phyloP scores from a whole-genome alignment of 2,329 filamentous ascomycete genomes.

The Cytospora leucostoma region DNA sequence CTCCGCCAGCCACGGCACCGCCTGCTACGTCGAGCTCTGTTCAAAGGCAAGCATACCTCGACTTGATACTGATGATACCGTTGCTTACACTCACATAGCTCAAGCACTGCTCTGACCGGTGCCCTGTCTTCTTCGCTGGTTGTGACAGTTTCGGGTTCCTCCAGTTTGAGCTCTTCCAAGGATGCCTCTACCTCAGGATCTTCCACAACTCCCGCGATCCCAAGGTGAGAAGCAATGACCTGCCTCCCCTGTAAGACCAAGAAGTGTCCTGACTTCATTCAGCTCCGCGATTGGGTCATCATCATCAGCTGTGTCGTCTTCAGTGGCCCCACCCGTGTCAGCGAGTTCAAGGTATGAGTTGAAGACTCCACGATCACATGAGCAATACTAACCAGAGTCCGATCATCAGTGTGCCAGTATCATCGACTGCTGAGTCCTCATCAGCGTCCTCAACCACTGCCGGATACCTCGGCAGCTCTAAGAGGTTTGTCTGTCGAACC shows the following conservation, averaged over 20 bases:
- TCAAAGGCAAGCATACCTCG: background rate
- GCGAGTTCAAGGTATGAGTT: constrained; percentile 1
- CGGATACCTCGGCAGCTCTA: background rate
- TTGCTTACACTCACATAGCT: background rate
- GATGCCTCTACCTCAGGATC: background rate
- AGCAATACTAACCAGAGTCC: background rate
- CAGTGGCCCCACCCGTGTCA: constrained; percentile 1
- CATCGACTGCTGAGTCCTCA: background rate
- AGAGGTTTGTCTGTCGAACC: constrained; percentile 3
- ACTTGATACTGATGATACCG: background rate
- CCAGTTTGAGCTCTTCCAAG: constrained; percentile 2
- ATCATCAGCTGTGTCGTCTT: constrained; percentile 1
- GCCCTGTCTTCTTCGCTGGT: constrained; percentile 2
- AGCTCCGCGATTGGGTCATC: background rate
- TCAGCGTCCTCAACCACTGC: background rate
- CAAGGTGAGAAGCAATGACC: constrained; percentile 1
- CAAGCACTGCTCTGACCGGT: background rate
- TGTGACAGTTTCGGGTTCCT: constrained; percentile 3
- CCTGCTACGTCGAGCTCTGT: background rate
- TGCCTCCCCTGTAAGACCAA: background rate
- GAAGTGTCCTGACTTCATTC: background rate
- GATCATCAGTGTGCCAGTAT: background rate
- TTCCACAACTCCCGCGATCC: background rate
- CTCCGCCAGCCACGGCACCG: background rate
- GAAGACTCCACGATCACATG: background rate